Conservation (phyloP, 2,329 filamentous ascomycete species). For the Sphaerulina musiva region DNA sequence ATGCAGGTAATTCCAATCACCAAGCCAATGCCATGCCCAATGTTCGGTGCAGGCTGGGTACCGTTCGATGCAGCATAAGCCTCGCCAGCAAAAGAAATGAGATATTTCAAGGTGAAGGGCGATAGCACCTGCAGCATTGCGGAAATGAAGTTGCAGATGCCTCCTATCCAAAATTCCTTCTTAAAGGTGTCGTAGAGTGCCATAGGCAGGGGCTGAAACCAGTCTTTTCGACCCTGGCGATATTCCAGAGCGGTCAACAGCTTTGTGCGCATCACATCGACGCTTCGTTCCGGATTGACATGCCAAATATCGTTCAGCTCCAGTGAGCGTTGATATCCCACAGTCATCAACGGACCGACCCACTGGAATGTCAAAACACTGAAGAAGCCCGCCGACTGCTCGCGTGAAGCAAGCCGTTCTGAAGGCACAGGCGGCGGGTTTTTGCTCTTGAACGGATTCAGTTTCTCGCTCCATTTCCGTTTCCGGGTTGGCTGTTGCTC, state of each 20-base stretch:
- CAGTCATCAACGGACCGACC: conserved; percentile 80
- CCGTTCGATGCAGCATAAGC: conserved; percentile 59
- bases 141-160: conserved; percentile 66
- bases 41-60: conserved; percentile 53
- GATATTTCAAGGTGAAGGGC: conserved; percentile 75
- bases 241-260: conserved; percentile 63
- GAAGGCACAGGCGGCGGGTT: conserved; percentile 51
- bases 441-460: conserved; percentile 46
- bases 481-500: conserved; percentile 31
- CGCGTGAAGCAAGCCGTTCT: conserved; percentile 53
- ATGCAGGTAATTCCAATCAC: conserved; percentile 78
- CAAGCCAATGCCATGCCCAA: conserved; percentile 72
- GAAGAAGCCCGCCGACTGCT: conserved; percentile 66
- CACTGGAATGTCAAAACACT: conserved; percentile 78
- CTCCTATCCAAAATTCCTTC: conserved; percentile 77
- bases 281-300: conserved; percentile 73
- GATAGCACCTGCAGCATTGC: conserved; percentile 69
- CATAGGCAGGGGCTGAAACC: conserved; percentile 56
- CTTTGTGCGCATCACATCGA: conserved; percentile 61
- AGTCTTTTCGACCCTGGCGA: conserved; percentile 62
- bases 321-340: conserved; percentile 77
- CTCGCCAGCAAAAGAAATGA: conserved; percentile 77
- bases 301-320: conserved; percentile 81
- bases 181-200: conserved; percentile 83
- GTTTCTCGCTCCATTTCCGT: conserved; percentile 57